Evolutionary conservation across 202 grass and related monocot species (phyloP).

Genomic region (Panicum hallii): DNA sequence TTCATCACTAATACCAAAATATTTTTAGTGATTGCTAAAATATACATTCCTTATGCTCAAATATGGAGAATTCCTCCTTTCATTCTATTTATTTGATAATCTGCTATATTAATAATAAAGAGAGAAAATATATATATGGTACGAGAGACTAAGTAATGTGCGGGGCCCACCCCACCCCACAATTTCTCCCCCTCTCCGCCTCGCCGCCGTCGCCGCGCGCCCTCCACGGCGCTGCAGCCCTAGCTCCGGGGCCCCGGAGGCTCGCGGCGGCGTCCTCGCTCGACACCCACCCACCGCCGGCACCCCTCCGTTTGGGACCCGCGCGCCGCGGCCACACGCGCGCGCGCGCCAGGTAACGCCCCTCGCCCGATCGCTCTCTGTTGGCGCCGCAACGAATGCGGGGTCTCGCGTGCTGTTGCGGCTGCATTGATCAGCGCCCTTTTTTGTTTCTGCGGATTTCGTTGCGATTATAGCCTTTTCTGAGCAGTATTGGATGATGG

Average conservation of each 20-base stretch:
- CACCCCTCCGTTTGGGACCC: neutral
- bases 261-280: neutral
- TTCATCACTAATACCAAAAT: no score
- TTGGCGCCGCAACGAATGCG: neutral
- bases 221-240: neutral
- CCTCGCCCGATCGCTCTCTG: neutral
- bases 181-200: neutral
- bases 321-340: neutral
- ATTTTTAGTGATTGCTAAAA: no score
- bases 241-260: neutral
- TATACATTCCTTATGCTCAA: no score
- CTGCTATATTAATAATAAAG: no score
- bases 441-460: neutral
- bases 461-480: neutral
- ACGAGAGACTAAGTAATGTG: no score
- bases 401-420: neutral
- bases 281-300: neutral
- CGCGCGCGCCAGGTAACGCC: constrained; percentile 17
- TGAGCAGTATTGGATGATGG: neutral
- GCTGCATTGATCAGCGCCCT: neutral
- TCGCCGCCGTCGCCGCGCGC: neutral
- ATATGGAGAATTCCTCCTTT: no score
- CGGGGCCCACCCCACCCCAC: neutral
- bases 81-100: no score
- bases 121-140: no score